Evolutionary conservation across 192 early-diverging fungal species (phyloP), one percentile per base, ranked within the genome.

Genomic region (Coemansia sp.): DNA sequence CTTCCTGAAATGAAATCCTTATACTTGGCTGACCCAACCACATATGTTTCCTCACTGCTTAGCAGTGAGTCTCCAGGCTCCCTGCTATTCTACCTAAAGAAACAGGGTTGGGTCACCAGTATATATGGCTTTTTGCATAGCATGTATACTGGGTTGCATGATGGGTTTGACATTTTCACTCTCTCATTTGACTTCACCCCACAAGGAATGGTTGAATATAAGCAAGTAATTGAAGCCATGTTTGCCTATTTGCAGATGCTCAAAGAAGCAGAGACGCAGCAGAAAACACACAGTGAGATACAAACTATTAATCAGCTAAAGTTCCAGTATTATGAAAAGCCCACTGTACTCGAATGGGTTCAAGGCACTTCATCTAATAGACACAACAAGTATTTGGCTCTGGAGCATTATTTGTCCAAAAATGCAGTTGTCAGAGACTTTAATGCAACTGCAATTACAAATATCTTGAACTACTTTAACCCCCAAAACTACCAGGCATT

Each of bases 211-310:
- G 12, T 2, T 10, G 65, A 69, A 17, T 65, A 60, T 39, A 49
- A 55, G 1, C 65, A 68, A 15, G 63, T 80, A 49, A 8, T 67
- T n/a, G 41, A 21, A 38, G 48, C 62, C 3, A 17, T 67, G 6
- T 72, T 80, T 51, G 65, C 61, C 0, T 80, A 74, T 58, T 24
- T 80, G 22, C 58, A 43, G 14, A 65, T 80, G 68, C 71, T 80
- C 7, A 32, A 32, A 0, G 25, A 39, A 0, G 29, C 21, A 15
- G 71, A 64, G 0, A 67, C 65, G 4, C 71, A 73, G 22, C 54
- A 73, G 47, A 52, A 62, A 43, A 43, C 14, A 1, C 41, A 43
- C 2, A 1, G 14, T 15, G 41, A 43, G 4, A 43, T 15, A 2
- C 2, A 43, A n/a, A 43, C 41, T 43, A 15, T 43, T 0, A 11